Evolutionary conservation across 2,329 filamentous ascomycete species (phyloP).

Genomic region (Hymenoscyphus albidus): DNA sequence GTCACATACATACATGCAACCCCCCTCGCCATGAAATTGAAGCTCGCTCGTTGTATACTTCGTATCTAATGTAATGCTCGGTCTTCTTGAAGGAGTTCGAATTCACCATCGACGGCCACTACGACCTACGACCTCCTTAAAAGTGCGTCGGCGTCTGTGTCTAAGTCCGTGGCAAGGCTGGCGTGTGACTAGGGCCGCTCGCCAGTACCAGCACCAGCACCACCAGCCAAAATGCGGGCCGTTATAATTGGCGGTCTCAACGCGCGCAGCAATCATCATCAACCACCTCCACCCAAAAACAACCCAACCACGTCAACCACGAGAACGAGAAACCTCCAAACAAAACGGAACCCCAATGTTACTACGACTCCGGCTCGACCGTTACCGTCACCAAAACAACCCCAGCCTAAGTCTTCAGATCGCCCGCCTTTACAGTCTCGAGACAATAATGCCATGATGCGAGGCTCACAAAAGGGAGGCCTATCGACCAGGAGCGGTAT

Average conservation of each 20-base stretch:
- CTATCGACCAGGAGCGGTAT: conserved; percentile 29
- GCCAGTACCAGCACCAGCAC: neutral
- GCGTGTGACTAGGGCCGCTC: neutral
- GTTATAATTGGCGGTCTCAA: conserved; percentile 8
- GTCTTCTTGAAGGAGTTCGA: neutral
- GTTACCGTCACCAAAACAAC: conserved; percentile 16
- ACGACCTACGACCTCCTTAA: neutral
- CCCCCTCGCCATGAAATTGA: neutral
- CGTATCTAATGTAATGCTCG: neutral
- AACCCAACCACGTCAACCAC: conserved; percentile 13
- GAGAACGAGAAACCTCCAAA: neutral
- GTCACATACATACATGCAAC: neutral
- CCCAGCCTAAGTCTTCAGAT: conserved; percentile 14
- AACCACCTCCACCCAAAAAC: conserved; percentile 10
- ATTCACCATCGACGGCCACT: neutral
- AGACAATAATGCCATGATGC: conserved; percentile 44
- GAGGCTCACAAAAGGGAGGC: conserved; percentile 35
- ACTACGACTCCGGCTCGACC: conserved; percentile 16
- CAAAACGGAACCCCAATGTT: conserved; percentile 15
- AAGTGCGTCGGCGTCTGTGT: neutral
- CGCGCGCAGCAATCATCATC: conserved; percentile 9
- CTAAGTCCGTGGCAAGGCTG: conserved; percentile 1
- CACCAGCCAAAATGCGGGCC: conserved; percentile 16
- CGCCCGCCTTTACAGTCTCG: conserved; percentile 27
- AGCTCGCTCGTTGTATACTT: neutral